Percentiles rank a stretch among this genome's conserved stretches.
These are phyloP conservation scores for Passiflora organensis DNA, from an alignment of 345 rosid genomes.

Conservation along the genomic window DNA sequence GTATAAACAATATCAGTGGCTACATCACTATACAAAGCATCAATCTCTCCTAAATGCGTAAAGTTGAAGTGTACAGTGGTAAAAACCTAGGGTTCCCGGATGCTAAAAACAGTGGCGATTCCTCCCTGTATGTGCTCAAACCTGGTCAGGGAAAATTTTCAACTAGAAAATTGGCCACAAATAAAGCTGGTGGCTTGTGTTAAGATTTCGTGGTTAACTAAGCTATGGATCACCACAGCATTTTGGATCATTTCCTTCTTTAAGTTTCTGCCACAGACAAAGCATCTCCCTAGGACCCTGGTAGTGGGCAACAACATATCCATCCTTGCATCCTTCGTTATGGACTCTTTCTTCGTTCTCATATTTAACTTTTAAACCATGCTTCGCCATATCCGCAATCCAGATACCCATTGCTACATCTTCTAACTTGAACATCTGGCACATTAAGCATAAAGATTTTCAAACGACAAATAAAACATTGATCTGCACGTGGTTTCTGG, in stretches of 20 bases:
- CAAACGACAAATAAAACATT: not conserved
- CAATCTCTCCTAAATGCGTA: not conserved
- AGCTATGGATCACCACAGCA: constrained; percentile 43
- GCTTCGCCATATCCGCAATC: constrained; percentile 65
- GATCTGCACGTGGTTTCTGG: not conserved
- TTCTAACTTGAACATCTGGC: constrained; percentile 96
- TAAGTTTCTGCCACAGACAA: constrained; percentile 89
- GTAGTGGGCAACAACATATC: constrained; percentile 87
- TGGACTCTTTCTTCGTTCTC: constrained; percentile 66
- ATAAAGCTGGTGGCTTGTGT: too few species aligned
- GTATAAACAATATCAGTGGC: not conserved
- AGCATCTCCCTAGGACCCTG: constrained; percentile 88
- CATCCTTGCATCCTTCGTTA: constrained; percentile 78
- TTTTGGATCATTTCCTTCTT: constrained; percentile 56
- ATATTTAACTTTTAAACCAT: constrained; percentile 56
- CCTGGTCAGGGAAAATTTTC: constrained; percentile 7
- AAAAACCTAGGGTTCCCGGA: not conserved
- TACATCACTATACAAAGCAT: constrained; percentile 4
- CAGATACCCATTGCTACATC: constrained; percentile 99
- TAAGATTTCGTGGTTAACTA: not conserved
- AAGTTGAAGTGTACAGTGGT: not conserved
- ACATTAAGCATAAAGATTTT: not conserved
- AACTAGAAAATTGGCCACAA: constrained; percentile 2
- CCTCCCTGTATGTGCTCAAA: not conserved
- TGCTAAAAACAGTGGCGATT: not conserved